These are phyloP conservation scores for Trichoderma atroviride DNA, from an alignment of 2,329 filamentous ascomycete species.

Conservation along the genomic window DNA sequence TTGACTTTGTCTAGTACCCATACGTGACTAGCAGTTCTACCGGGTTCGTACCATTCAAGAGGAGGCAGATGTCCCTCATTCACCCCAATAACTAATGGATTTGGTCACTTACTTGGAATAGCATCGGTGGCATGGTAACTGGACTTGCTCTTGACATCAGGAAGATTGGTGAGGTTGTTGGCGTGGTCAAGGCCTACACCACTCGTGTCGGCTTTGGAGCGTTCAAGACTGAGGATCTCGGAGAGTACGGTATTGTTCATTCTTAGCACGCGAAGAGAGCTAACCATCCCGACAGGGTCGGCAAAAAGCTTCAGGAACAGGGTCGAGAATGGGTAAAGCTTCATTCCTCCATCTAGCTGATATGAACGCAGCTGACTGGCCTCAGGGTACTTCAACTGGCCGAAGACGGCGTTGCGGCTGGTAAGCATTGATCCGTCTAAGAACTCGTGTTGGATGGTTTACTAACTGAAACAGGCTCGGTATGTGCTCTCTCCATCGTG, in stretches of 20 bases:
- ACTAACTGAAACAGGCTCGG: constrained; percentile 32
- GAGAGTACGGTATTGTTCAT: constrained; percentile 37
- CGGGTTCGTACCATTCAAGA: constrained; percentile 19
- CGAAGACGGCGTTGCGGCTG: constrained; percentile 62
- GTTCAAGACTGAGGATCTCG: constrained; percentile 66
- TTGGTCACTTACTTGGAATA: not conserved
- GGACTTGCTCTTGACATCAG: constrained; percentile 64
- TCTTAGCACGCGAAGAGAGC: constrained; percentile 10
- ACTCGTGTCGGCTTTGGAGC: constrained; percentile 64
- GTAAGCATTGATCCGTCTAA: constrained; percentile 36
- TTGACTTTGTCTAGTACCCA: constrained; percentile 35
- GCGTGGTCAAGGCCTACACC: constrained; percentile 71
- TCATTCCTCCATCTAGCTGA: not conserved
- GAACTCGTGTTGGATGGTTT: not conserved
- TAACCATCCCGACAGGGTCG: constrained; percentile 35
- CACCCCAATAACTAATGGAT: not conserved
- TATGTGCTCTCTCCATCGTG: constrained; percentile 21
- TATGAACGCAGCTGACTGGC: not conserved
- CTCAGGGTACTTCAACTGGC: constrained; percentile 53
- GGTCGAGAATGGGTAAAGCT: constrained; percentile 46
- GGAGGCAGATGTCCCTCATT: not conserved
- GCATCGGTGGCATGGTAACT: constrained; percentile 57
- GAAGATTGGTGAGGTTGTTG: constrained; percentile 62
- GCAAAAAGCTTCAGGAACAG: constrained; percentile 51
- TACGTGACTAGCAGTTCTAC: constrained; percentile 37